Evolutionary conservation across 495 filamentous ascomycete species (phyloP).

Genomic region (Annulohypoxylon nitens): DNA sequence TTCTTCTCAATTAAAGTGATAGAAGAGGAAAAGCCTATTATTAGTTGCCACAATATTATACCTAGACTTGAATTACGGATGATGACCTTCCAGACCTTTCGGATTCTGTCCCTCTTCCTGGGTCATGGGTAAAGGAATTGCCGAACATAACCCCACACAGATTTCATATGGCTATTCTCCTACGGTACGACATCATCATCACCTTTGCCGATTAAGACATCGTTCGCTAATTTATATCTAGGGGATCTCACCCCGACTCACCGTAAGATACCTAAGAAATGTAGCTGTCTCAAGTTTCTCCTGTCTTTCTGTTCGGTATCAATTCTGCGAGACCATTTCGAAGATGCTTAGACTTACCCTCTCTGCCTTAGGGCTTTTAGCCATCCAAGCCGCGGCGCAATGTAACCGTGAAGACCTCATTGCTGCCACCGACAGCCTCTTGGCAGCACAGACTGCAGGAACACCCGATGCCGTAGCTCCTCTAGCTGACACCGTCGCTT

Average conservation of each 20-base stretch:
- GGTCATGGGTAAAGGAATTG: conserved; percentile 40
- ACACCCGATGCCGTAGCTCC: conserved; percentile 49
- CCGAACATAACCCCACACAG: conserved; percentile 48
- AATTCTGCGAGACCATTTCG: conserved; percentile 11
- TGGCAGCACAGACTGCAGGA: conserved; percentile 61
- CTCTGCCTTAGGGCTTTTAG: conserved; percentile 40
- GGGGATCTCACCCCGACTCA: conserved; percentile 29
- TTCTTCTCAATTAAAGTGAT: conserved; percentile 16
- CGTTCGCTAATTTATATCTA: conserved; percentile 41
- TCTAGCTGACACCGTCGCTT: conserved; percentile 46
- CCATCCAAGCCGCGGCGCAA: conserved; percentile 41
- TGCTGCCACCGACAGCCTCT: conserved; percentile 55
- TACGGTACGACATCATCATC: conserved; percentile 46
- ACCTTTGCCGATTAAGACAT: conserved; percentile 43
- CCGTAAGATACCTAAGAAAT: conserved; percentile 17
- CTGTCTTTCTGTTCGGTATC: conserved; percentile 7
- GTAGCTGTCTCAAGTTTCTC: conserved; percentile 8
- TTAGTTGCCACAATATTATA: conserved; percentile 25
- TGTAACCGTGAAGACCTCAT: conserved; percentile 60
- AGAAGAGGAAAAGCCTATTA: conserved; percentile 22
- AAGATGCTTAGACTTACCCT: conserved; percentile 47
- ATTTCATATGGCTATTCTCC: conserved; percentile 53
- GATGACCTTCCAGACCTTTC: conserved; percentile 45
- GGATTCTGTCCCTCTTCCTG: not conserved
- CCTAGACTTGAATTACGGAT: conserved; percentile 44